A percentile compares a stretch with the other conserved stretches of the same genome.
Evolutionary conservation across 345 rosid species (phyloP).

Genomic region (Trapa bicornis): DNA sequence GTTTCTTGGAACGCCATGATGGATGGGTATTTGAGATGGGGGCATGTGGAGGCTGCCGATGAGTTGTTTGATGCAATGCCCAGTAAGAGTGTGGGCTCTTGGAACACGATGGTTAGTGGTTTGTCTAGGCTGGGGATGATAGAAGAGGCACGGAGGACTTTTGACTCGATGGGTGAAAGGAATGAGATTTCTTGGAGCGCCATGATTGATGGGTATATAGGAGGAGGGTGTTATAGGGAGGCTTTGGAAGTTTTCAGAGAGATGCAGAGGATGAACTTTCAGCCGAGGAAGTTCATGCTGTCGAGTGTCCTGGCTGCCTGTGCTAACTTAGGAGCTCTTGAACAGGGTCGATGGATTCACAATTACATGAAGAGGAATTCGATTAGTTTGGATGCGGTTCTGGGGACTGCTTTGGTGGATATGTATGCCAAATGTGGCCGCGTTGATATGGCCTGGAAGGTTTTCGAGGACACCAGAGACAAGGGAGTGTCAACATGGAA

Average conservation of each 20-base stretch:
- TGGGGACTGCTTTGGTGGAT: constrained; percentile 67
- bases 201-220: constrained; percentile 33
- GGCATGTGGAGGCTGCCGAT: constrained; percentile 50
- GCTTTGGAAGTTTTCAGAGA: constrained; percentile 59
- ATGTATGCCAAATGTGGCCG: constrained; percentile 94
- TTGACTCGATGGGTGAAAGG: constrained; percentile 24
- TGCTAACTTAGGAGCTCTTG: constrained; percentile 66
- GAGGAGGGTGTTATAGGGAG: constrained; percentile 48
- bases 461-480: constrained; percentile 38
- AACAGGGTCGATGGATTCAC: constrained; percentile 77
- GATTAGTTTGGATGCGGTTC: constrained; percentile 36
- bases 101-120: constrained; percentile 63
- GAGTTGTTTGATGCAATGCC: constrained; percentile 42
- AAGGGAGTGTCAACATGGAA: constrained; percentile 79
- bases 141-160: constrained; percentile 30
- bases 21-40: constrained; percentile 52
- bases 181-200: constrained; percentile 43
- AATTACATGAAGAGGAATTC: constrained; percentile 45
- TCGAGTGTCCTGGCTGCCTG: constrained; percentile 71
- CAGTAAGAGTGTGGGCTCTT: constrained; percentile 56
- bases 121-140: constrained; percentile 37
- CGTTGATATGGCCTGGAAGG: constrained; percentile 43
- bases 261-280: constrained; percentile 44
- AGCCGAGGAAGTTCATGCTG: constrained; percentile 60
- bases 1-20: constrained; percentile 40